Evolutionary conservation across 495 filamentous ascomycete genomes (phyloP), one percentile per base, ranked within the genome.

Genomic region (Aspergillus taichungensis): DNA sequence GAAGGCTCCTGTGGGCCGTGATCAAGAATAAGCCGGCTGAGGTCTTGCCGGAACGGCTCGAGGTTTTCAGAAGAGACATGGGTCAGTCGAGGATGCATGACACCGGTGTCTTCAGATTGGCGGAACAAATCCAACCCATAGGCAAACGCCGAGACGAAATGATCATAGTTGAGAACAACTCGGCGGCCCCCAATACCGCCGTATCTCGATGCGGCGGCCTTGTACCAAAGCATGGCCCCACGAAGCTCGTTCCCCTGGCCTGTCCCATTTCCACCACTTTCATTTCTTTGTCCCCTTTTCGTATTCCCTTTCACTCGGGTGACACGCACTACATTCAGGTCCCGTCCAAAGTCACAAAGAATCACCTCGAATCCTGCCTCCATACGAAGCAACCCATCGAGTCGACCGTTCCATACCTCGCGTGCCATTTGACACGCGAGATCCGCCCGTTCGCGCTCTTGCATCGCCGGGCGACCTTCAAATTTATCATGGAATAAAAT

Each of bases 351-450:
- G 30, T 77, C 57, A 56, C 82, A 86, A n/a, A 82, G 61, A 37
- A 86, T 82, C 34, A 86, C 63, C 59, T 85, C 82, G 42, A 84
- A 85, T 0, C 82, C 82, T 27, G 73, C 75, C 48, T 86, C 82
- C 77, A 83, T 83, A 11, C 81, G 72, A 1, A 86, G 51, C 13
- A 84, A 50, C 0, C 82, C 82, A 40, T 83, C 74, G 34, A 84
- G 66, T 0, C 64, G 62, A 30, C 52, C 67, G 0, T 68, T 61
- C 74, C 72, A 82, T 8, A 67, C 43, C 5, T 62, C 57, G 9
- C 54, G 42, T 0, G 68, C 68, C 30, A 82, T 53, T 7, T 55
- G 54, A 53, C 82, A 84, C 2, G 82, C 56, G 0, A 62, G 51
- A 1, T 48, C 29, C 0, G 79, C 81, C 1, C 80, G 57, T 8